Percentiles rank a stretch among this genome's conserved stretches.
Conservation (phyloP, 495 filamentous ascomycete species). For the Penicillium paradoxum region DNA sequence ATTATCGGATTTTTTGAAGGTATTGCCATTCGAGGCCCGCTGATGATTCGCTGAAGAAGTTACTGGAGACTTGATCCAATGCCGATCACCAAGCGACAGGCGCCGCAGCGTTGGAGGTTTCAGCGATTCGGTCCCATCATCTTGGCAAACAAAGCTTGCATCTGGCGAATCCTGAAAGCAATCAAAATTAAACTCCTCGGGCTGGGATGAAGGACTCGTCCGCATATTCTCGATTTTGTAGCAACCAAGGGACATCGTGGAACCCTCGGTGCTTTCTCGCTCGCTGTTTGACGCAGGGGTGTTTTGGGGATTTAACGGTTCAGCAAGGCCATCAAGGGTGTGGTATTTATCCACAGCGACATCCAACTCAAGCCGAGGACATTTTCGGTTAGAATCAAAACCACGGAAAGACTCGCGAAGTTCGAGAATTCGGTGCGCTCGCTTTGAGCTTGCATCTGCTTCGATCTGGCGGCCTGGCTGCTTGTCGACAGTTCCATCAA, state of each 20-base stretch:
- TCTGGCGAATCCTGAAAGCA: conserved; percentile 15
- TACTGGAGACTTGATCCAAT: background rate
- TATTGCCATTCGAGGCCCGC: background rate
- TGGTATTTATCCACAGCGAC: conserved; percentile 20
- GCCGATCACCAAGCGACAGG: conserved; percentile 5
- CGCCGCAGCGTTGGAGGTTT: conserved; percentile 1
- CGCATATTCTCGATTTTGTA: conserved; percentile 4
- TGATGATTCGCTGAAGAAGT: background rate
- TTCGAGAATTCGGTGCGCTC: background rate
- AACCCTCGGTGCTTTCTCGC: background rate
- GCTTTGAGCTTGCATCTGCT: background rate
- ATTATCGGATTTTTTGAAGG: background rate
- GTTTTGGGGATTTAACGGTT: conserved; percentile 21
- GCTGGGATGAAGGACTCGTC: conserved; percentile 7
- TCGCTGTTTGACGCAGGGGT: conserved; percentile 22
- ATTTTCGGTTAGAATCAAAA: background rate
- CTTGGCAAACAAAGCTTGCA: background rate
- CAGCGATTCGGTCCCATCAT: background rate
- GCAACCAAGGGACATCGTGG: background rate
- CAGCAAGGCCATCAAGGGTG: conserved; percentile 13
- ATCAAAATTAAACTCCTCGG: conserved; percentile 7
- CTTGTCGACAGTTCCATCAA: background rate
- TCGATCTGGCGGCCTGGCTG: background rate
- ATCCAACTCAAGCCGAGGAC: conserved; percentile 19
- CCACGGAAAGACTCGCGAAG: conserved; percentile 2